phyloP scores from a whole-genome alignment of 148 eudicot genomes.

The Nyssa sinensis region DNA sequence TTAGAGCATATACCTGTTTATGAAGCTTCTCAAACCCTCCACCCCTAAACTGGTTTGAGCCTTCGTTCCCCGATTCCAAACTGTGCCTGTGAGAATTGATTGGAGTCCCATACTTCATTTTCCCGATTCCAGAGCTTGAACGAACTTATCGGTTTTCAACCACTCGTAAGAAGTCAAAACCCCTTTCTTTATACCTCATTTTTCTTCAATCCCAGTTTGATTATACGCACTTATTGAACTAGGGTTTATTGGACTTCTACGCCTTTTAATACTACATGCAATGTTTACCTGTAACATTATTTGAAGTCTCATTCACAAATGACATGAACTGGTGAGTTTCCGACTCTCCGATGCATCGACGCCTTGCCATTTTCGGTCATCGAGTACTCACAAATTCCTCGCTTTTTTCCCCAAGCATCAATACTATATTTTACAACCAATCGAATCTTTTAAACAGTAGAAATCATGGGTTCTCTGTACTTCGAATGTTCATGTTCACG shows the following conservation, averaged over 20 bases:
- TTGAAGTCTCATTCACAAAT: neutral
- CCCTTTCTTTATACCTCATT: no score
- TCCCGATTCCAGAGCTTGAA: no score
- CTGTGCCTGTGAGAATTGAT: no score
- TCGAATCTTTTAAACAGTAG: conserved; percentile 4
- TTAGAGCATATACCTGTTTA: no score
- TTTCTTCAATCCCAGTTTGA: no score
- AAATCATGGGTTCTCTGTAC: conserved; percentile 32
- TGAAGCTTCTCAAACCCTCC: no score
- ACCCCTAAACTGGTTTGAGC: no score
- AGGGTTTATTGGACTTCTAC: neutral
- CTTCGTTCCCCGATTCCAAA: no score
- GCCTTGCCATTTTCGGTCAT: conserved; percentile 13
- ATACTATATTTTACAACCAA: neutral
- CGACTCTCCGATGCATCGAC: conserved; percentile 21
- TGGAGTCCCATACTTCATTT: no score
- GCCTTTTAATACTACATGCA: neutral
- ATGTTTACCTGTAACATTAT: neutral
- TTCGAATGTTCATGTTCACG: conserved; percentile 40
- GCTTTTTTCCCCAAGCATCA: conserved; percentile 2
- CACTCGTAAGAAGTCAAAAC: no score
- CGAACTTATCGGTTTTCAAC: no score
- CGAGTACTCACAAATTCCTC: conserved; percentile 14
- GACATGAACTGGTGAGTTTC: neutral
- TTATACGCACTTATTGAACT: no score